These are phyloP conservation scores for Kwoniella europaea DNA, from an alignment of 768 basidiomycete genomes.

Conservation along the genomic window DNA sequence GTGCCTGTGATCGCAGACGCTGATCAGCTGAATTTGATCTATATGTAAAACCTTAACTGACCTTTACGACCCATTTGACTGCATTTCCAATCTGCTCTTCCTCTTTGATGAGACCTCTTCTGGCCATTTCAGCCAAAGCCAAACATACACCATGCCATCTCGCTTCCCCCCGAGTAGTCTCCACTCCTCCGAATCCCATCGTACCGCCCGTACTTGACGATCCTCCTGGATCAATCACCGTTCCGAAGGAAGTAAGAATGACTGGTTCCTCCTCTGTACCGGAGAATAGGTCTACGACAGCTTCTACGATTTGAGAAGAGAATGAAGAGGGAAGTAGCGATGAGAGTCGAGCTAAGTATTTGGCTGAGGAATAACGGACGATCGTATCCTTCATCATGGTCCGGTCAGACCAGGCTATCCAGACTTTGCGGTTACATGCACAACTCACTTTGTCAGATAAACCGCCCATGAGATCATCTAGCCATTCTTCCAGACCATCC, in stretches of 20 bases:
- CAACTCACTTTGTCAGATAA: slow-evolving; percentile 77
- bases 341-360: slow-evolving; percentile 83
- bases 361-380: slow-evolving; percentile 92
- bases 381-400: slow-evolving; percentile 74
- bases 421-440: not conserved
- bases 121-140: slow-evolving; percentile 88
- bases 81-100: slow-evolving; percentile 67
- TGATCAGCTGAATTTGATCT: slow-evolving; percentile 9
- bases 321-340: slow-evolving; percentile 78
- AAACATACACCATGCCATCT: slow-evolving; percentile 96
- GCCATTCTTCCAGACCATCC: slow-evolving; percentile 73
- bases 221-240: slow-evolving; percentile 49
- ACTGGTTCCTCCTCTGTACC: slow-evolving; percentile 57
- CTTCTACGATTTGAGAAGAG: slow-evolving; percentile 78
- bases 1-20: slow-evolving; percentile 64
- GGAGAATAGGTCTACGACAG: slow-evolving; percentile 73
- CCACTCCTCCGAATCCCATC: slow-evolving; percentile 47
- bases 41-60: slow-evolving; percentile 45
- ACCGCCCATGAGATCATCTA: slow-evolving; percentile 73
- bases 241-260: slow-evolving; percentile 36
- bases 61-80: slow-evolving; percentile 82
- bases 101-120: slow-evolving; percentile 71
- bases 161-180: slow-evolving; percentile 65
- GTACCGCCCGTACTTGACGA: slow-evolving; percentile 36
- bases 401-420: too few species aligned